These are phyloP conservation scores for Saccharomycopsis javanensis DNA, from an alignment of 805 yeast species.

Conservation along the genomic window DNA sequence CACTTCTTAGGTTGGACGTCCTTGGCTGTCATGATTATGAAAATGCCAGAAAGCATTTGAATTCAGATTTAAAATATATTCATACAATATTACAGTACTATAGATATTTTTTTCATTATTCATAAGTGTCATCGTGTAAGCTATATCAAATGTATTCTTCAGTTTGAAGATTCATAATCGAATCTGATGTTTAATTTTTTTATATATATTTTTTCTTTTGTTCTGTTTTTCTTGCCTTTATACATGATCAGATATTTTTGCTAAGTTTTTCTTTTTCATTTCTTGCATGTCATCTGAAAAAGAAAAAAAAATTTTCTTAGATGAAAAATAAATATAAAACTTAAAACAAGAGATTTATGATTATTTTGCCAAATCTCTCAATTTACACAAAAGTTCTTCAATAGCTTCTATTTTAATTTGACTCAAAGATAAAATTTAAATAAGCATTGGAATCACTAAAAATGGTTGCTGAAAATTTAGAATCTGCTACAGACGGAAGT, in stretches of 20 bases:
- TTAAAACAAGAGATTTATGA: background rate
- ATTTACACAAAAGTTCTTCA: too few species aligned
- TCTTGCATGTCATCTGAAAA: background rate
- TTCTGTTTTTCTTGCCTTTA: background rate
- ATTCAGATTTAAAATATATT: background rate
- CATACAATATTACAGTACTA: background rate
- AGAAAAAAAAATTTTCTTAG: background rate
- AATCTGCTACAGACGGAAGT: slow-evolving; percentile 54
- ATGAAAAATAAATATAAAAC: too few species aligned
- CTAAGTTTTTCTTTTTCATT: background rate
- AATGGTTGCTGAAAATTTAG: background rate
- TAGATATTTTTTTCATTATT: background rate
- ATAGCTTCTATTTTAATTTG: background rate
- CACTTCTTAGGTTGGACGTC: slow-evolving; percentile 96
- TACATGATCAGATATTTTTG: too few species aligned
- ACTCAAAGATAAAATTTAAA: background rate
- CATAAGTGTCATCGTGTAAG: too few species aligned
- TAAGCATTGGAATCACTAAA: background rate
- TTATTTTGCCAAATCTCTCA: too few species aligned
- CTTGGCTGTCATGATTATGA: slow-evolving; percentile 68
- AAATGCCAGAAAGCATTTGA: slow-evolving; percentile 48
- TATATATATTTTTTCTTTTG: background rate
- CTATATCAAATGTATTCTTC: too few species aligned
- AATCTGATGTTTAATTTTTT: too few species aligned
- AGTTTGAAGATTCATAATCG: background rate